Conservation (phyloP, 148 eudicot species). For the Drosera capensis region DNA sequence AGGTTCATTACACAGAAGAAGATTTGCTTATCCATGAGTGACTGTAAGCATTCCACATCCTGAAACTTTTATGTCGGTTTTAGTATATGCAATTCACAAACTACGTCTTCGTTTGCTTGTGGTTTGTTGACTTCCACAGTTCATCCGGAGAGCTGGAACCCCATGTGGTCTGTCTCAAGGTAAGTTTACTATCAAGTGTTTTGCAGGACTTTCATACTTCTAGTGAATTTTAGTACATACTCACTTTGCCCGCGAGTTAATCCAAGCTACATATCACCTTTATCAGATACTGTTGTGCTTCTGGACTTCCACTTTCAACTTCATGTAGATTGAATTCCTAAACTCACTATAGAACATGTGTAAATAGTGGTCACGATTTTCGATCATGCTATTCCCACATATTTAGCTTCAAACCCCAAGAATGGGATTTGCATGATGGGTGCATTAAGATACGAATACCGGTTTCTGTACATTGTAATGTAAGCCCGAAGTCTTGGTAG, state of each 20-base stretch:
- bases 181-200: conserved; percentile 7
- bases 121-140: conserved; percentile 22
- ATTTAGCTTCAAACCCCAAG: no score
- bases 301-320: no score
- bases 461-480: no score
- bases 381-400: no score
- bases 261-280: no score
- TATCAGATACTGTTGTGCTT: no score
- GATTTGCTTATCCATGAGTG: conserved; percentile 91
- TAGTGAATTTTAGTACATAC: neutral
- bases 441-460: no score
- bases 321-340: no score
- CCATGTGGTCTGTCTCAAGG: conserved; percentile 99
- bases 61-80: neutral
- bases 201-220: neutral
- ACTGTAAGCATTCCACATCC: conserved; percentile 45
- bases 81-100: neutral
- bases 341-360: no score
- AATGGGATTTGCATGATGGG: no score
- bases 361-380: no score
- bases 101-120: conserved; percentile 7
- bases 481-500: no score
- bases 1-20: conserved; percentile 84
- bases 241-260: neutral
- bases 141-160: conserved; percentile 98